Evolutionary conservation across 306 rosid species (phyloP).

Genomic region (Lagenaria siceraria): DNA sequence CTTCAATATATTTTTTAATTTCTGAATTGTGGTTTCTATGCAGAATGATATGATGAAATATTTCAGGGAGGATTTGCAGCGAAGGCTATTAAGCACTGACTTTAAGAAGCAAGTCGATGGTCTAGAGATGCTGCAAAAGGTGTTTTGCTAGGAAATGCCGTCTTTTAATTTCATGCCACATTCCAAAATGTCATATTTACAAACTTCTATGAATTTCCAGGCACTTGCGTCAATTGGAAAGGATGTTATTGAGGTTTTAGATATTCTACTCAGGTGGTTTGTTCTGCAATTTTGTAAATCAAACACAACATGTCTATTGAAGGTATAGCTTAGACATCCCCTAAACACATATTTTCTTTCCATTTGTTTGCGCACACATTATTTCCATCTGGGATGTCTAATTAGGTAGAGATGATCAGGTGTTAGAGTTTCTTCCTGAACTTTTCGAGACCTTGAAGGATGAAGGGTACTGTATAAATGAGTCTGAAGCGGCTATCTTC

Average conservation of each 20-base stretch:
- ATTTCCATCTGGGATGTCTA: not conserved
- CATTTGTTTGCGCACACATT: not conserved
- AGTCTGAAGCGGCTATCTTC: slow-evolving; percentile 85
- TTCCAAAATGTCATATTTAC: slow-evolving; percentile 1
- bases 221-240: slow-evolving; percentile 74
- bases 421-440: slow-evolving; percentile 88
- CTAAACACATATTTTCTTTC: not conserved
- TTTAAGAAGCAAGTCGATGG: slow-evolving; percentile 98
- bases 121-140: slow-evolving; percentile 93
- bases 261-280: slow-evolving; percentile 90
- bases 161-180: not conserved
- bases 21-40: slow-evolving; percentile 15
- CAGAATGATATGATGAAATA: slow-evolving; percentile 90
- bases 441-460: slow-evolving; percentile 75
- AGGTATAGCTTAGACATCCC: slow-evolving; percentile 34
- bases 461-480: slow-evolving; percentile 66
- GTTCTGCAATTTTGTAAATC: slow-evolving; percentile 96
- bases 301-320: slow-evolving; percentile 86
- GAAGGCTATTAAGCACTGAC: slow-evolving; percentile 83
- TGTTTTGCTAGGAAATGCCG: not conserved
- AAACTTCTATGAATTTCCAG: slow-evolving; percentile 26
- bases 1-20: not conserved
- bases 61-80: slow-evolving; percentile 94
- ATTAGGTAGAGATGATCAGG: slow-evolving; percentile 34
- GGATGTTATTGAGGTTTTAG: slow-evolving; percentile 83